Percentiles rank a stretch among this genome's conserved stretches.
Conservation (phyloP, 78 protist species). For the Speleostelium caveatum region DNA sequence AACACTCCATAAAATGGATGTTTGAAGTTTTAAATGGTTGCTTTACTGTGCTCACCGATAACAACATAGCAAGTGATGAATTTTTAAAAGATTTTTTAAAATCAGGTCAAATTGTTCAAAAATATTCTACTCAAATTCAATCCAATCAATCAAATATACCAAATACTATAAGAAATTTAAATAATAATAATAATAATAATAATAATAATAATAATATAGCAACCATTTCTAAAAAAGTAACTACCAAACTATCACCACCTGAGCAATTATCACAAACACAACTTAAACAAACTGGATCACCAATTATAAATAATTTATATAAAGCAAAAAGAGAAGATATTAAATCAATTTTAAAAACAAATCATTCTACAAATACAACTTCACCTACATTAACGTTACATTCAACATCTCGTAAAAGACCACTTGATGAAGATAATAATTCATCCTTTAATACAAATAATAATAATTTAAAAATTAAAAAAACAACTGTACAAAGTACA, state of each 20-base stretch:
- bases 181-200: conserved; percentile 19
- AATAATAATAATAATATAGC: conserved; percentile 9
- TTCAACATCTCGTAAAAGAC: too few species aligned
- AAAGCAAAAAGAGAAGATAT: not conserved
- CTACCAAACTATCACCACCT: not conserved
- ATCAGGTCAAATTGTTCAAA: conserved; percentile 4
- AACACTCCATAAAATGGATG: conserved; percentile 2
- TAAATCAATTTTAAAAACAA: too few species aligned
- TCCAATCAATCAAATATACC: too few species aligned
- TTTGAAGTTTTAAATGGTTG: not conserved
- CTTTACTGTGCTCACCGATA: conserved; percentile 14
- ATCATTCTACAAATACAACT: too few species aligned
- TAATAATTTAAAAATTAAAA: too few species aligned
- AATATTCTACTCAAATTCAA: not conserved
- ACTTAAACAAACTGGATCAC: not conserved
- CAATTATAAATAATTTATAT: not conserved
- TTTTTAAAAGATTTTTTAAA: conserved; percentile 26
- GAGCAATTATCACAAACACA: not conserved
- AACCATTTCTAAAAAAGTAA: conserved; percentile 2
- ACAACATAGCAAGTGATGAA: conserved; percentile 23
- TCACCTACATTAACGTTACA: not conserved
- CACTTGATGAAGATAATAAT: too few species aligned
- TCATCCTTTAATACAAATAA: too few species aligned
- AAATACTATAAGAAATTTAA: not conserved
- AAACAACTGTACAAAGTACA: too few species aligned